Evolutionary conservation across 2,329 filamentous ascomycete species (phyloP), one percentile per base, ranked within the genome.

Genomic region (Neofusicoccum kwambonambiense): DNA sequence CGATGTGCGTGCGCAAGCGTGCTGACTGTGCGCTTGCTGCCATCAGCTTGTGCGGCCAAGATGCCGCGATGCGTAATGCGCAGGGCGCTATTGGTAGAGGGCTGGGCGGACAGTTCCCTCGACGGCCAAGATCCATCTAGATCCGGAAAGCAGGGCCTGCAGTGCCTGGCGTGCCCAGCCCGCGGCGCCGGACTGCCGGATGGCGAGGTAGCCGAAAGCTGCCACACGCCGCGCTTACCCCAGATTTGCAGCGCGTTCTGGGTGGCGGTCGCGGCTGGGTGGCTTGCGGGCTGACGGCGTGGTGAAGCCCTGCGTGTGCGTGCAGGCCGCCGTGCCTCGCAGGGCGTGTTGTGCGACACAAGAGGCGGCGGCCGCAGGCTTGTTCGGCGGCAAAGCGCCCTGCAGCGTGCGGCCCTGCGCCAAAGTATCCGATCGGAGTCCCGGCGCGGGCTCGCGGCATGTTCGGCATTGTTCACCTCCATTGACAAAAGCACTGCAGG

Each of bases 391-490:
- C 11, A 9, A 39, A 39, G 11, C 3, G 39, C 27, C 27, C 41
- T 6, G 56, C 27, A 31, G 56, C 56, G 17, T 44, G 37, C 52
- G 37, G n/a, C 52, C 52, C 17, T 42, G 37, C 22, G 19, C 50
- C 34, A 56, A 56, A 42, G 22, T 45, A 31, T 31, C 54, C 41
- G 54, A 44, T 6, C 12, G 54, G 22, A 22, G 54, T 19, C 8
- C 50, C 50, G 50, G 34, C 13, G 50, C 17, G 50, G 50, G 31
- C 15, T 3, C 9, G 41, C 56, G 56, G 56, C 56, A 60, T 60
- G 41, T 60, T 60, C 56, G 56, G 56, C 56, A 60, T 45, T 57
- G 54, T 34, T 19, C 39, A 17, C 52, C 19, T 56, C 35, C 19
- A 17, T 22, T 3, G 22, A 45, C 56, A 60, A 47, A 47, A 31